Conservation (phyloP, 495 filamentous ascomycete species). For the Echria macrotheca region DNA sequence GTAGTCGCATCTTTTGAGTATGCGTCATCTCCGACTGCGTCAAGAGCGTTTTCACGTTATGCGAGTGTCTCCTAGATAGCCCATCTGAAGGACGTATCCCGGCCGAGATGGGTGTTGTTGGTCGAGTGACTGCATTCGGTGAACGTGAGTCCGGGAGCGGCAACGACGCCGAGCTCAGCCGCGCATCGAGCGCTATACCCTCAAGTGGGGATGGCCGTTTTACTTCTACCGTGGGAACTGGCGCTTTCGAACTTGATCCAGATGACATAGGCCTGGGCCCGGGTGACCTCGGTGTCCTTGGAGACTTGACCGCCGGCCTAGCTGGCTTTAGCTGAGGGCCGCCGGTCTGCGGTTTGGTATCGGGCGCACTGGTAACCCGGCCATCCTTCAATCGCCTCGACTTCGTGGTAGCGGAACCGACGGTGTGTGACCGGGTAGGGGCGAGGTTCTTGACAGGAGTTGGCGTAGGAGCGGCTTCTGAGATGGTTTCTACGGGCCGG, state of each 20-base stretch:
- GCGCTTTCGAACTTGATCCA: constrained; percentile 14
- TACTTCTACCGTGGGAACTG: constrained; percentile 15
- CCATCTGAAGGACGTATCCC: constrained; percentile 48
- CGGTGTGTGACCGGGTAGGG: constrained; percentile 59
- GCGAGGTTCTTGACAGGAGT: constrained; percentile 34
- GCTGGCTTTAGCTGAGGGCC: constrained; percentile 4
- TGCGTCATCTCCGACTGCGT: constrained; percentile 50
- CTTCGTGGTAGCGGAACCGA: constrained; percentile 41
- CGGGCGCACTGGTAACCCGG: constrained; percentile 34
- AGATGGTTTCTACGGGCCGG: constrained; percentile 51
- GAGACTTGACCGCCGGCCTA: constrained; percentile 4
- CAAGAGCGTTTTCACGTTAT: constrained; percentile 41
- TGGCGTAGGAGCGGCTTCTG: constrained; percentile 43
- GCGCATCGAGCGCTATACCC: constrained; percentile 41
- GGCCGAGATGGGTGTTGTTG: constrained; percentile 45
- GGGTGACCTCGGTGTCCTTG: constrained; percentile 21
- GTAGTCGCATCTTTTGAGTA: constrained; percentile 53
- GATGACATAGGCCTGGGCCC: constrained; percentile 12
- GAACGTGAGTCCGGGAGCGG: constrained; percentile 54
- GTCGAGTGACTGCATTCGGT: constrained; percentile 38
- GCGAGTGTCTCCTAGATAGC: constrained; percentile 41
- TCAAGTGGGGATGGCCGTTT: constrained; percentile 33
- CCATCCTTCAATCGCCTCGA: constrained; percentile 43
- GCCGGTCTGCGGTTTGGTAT: constrained; percentile 23
- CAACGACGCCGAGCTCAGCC: constrained; percentile 59